Conservation (phyloP, 345 rosid species). For the Lenwebbia sp. region DNA sequence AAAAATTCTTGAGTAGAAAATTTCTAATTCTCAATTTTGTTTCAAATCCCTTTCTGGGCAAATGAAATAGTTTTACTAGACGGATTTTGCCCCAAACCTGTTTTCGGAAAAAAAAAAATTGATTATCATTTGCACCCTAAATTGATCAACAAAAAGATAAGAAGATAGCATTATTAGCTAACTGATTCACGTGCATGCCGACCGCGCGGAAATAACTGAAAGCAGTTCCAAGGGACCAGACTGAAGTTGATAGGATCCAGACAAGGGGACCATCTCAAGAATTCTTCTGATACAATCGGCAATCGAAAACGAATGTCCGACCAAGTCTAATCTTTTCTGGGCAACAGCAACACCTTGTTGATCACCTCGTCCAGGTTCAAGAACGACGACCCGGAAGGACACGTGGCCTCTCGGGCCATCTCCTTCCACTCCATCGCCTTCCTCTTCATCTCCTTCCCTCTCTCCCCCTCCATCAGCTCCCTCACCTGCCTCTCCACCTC, state of each 20-base stretch:
- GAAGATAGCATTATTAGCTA: too few species aligned
- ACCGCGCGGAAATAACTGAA: not conserved
- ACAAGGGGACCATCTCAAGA: not conserved
- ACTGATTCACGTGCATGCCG: too few species aligned
- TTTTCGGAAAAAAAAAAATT: too few species aligned
- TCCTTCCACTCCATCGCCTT: constrained; percentile 34
- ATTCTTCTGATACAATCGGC: not conserved
- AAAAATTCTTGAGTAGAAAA: too few species aligned
- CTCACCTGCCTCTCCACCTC: constrained; percentile 35
- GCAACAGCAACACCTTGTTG: constrained; percentile 9
- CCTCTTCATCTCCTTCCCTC: constrained; percentile 38
- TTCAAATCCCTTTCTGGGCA: too few species aligned
- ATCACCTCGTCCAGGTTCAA: constrained; percentile 19
- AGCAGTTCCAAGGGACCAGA: not conserved
- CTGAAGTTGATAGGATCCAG: not conserved
- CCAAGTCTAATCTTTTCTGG: not conserved
- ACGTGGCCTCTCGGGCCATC: constrained; percentile 12
- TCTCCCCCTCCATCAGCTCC: constrained; percentile 42
- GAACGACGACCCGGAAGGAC: constrained; percentile 22
- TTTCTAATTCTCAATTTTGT: too few species aligned
- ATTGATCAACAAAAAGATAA: too few species aligned
- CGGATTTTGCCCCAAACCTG: too few species aligned
- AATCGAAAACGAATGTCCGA: not conserved
- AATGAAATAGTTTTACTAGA: too few species aligned
- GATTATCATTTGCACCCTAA: too few species aligned